Evolutionary conservation across 768 basidiomycete species (phyloP), one percentile per base, ranked within the genome.

Genomic region (Termitomyces sp.): DNA sequence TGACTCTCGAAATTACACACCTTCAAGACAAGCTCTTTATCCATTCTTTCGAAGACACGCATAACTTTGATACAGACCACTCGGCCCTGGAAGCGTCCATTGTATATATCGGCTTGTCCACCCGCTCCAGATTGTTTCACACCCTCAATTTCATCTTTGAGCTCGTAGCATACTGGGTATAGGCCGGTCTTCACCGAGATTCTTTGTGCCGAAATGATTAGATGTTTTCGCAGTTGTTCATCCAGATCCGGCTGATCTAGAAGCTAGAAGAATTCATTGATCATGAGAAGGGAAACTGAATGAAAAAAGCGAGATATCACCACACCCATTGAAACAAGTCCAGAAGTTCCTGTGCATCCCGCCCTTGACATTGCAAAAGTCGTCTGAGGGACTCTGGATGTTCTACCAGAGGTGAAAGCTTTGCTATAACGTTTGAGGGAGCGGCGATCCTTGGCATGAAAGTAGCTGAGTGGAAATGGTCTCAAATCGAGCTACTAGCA

Each of bases 1-100:
- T n/a, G n/a, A 31, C 2, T 39, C 3, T n/a, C 39, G 9, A 40
- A 16, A 33, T 15, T 18, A 11, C 23, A 16, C 15, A 54, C 53
- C 53, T 54, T 54, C 3, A 54, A 31, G 13, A 54, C 36, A 5
- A 29, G n/a, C 13, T 56, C 12, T 5, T 50, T 33, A 16, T 38
- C 48, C 20, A 35, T 42, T 5, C 20, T 27, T 11, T 56, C 38
- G 6, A 42, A 50, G 38, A 50, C 7, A 15, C 45, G 47, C 22
- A 50, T 43, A 3, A 29, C 40, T n/a, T 50, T 56, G 22, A 56
- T 16, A 18, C 54, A 56, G 27, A 56, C 54, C 27, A 11, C 11
- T 38, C 40, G 41, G 0, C 33, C 48, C 10, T 41, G 18, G 22
- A 36, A 36, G 2, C 27, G 27, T 22, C 54, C 54, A 5, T 56